A percentile compares a stretch with the other conserved stretches of the same genome.
Evolutionary conservation across 164 flowering plant genomes (phyloP).

Genomic region (Protea cynaroides): DNA sequence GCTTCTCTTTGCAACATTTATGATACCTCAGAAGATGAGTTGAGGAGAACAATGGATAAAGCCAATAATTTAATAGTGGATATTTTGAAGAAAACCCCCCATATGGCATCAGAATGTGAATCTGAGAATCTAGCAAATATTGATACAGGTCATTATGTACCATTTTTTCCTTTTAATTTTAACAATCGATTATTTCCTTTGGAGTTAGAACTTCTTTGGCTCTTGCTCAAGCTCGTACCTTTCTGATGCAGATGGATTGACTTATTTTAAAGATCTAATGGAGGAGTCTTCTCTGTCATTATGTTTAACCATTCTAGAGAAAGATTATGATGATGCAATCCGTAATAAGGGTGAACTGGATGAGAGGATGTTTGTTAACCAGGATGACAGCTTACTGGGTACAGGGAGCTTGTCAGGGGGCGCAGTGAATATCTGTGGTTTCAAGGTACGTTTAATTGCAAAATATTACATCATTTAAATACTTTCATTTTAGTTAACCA

Average conservation of each 20-base stretch:
- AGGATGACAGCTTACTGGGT: slow-evolving; percentile 79
- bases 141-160: slow-evolving; percentile 43
- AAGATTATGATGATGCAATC: slow-evolving; percentile 70
- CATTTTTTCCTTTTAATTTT: slow-evolving; percentile 1
- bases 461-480: not conserved
- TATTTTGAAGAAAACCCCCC: slow-evolving; percentile 59
- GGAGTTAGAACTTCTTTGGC: not conserved
- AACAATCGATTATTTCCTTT: not conserved
- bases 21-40: slow-evolving; percentile 81
- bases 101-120: slow-evolving; percentile 57
- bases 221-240: not conserved
- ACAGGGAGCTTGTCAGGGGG: slow-evolving; percentile 85
- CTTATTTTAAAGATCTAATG: slow-evolving; percentile 73
- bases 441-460: slow-evolving; percentile 58
- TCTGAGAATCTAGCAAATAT: slow-evolving; percentile 47
- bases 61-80: slow-evolving; percentile 59
- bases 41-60: slow-evolving; percentile 64
- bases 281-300: slow-evolving; percentile 57
- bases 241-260: slow-evolving; percentile 63
- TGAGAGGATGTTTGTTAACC: slow-evolving; percentile 76
- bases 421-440: slow-evolving; percentile 41
- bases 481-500: not conserved
- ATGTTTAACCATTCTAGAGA: slow-evolving; percentile 56
- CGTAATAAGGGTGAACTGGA: slow-evolving; percentile 69
- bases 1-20: slow-evolving; percentile 80